These are phyloP conservation scores for Aspergillus persii DNA, from an alignment of 2,329 filamentous ascomycete genomes.

Conservation along the genomic window DNA sequence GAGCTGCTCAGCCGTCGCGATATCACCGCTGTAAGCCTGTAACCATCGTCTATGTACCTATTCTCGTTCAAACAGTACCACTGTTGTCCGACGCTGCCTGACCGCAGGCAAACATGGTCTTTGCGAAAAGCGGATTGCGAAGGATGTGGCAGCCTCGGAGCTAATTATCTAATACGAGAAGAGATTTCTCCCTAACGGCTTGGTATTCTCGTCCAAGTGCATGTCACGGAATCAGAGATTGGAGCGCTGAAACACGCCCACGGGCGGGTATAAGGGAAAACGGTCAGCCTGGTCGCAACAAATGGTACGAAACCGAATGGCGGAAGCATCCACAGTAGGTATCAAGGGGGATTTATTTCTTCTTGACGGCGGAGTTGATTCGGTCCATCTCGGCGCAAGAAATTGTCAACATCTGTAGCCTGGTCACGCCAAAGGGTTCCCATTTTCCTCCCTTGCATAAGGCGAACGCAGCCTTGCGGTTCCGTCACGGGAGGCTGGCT, in stretches of 20 bases:
- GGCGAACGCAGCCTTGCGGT: neutral
- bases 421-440: neutral
- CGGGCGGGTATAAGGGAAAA: neutral
- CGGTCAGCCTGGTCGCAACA: neutral
- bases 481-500: neutral
- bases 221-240: neutral
- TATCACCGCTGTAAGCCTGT: neutral
- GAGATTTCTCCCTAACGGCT: neutral
- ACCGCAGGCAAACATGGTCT: constrained; percentile 7
- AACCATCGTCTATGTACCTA: neutral
- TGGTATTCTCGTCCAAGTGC: neutral
- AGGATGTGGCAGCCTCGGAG: neutral
- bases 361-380: constrained; percentile 67
- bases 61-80: neutral
- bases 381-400: constrained; percentile 1
- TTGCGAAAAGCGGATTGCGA: constrained; percentile 8
- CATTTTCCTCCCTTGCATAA: neutral
- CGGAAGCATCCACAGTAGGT: constrained; percentile 60
- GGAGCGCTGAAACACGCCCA: neutral
- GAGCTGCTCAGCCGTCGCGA: neutral
- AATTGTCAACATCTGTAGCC: neutral
- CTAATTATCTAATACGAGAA: neutral
- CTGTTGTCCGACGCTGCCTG: constrained; percentile 1
- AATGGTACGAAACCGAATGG: constrained; percentile 51
- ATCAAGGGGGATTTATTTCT: constrained; percentile 78